phyloP scores from a whole-genome alignment of 257 asterid genomes.

The Nicotiana tomentosiformis region DNA sequence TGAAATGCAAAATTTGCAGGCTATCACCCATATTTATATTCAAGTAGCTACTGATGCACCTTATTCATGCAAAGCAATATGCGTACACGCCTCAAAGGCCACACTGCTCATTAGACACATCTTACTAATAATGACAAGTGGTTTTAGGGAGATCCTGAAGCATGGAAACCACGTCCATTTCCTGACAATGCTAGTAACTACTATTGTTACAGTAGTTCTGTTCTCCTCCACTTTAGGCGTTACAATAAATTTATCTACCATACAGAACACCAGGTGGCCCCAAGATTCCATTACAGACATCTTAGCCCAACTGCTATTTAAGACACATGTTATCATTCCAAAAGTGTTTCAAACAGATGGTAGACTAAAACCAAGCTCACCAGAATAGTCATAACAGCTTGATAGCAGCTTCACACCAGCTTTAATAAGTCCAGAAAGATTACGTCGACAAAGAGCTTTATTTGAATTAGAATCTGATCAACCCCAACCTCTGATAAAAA shows the following conservation, averaged over 20 bases:
- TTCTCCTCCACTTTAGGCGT: background rate
- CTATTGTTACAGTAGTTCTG: background rate
- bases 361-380: background rate
- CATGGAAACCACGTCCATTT: background rate
- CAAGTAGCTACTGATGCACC: background rate
- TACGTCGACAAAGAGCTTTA: background rate
- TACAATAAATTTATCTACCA: background rate
- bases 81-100: slow-evolving; percentile 5
- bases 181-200: background rate
- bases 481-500: background rate
- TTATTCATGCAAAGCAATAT: background rate
- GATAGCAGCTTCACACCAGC: background rate
- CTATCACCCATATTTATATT: background rate
- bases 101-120: slow-evolving; percentile 5
- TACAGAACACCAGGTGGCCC: background rate
- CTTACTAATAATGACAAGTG: background rate
- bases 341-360: background rate
- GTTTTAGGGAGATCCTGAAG: background rate
- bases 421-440: background rate
- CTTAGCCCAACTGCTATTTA: background rate
- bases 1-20: background rate
- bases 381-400: background rate
- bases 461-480: background rate
- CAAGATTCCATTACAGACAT: background rate
- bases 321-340: background rate